A percentile compares a stretch with the other conserved stretches of the same genome.
Evolutionary conservation across 345 rosid species (phyloP).

Genomic region (Barbarea vulgaris): DNA sequence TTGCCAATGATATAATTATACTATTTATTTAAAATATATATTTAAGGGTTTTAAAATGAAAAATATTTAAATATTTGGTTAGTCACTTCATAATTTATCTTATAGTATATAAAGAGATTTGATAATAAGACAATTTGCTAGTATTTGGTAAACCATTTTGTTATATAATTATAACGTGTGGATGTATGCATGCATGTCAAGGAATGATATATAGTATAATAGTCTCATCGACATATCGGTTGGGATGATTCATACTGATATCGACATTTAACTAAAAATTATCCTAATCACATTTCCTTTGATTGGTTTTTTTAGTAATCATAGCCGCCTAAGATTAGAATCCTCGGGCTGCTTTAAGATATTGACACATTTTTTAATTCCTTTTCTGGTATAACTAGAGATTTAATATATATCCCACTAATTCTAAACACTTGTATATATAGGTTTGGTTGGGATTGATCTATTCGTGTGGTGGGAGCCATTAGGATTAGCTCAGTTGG

Average conservation of each 20-base stretch:
- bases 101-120: not conserved
- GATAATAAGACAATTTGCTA: constrained; percentile 6
- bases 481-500: constrained; percentile 25
- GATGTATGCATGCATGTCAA: constrained; percentile 19
- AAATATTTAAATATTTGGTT: not conserved
- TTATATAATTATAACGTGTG: constrained; percentile 21
- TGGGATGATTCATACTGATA: constrained; percentile 35
- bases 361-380: constrained; percentile 7
- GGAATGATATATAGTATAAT: constrained; percentile 8
- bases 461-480: constrained; percentile 16
- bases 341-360: constrained; percentile 26
- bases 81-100: not conserved
- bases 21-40: not conserved
- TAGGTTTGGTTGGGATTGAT: constrained; percentile 33
- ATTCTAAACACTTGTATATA: constrained; percentile 3
- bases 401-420: not conserved
- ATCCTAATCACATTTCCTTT: constrained; percentile 22
- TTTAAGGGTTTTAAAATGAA: not conserved
- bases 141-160: constrained; percentile 12
- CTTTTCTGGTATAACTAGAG: constrained; percentile 26
- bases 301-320: constrained; percentile 3
- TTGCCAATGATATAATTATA: not conserved
- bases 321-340: constrained; percentile 37
- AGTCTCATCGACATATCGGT: constrained; percentile 21
- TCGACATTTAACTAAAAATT: constrained; percentile 32